Conservation (phyloP, 2,329 filamentous ascomycete species). For the Fusarium acutatum region DNA sequence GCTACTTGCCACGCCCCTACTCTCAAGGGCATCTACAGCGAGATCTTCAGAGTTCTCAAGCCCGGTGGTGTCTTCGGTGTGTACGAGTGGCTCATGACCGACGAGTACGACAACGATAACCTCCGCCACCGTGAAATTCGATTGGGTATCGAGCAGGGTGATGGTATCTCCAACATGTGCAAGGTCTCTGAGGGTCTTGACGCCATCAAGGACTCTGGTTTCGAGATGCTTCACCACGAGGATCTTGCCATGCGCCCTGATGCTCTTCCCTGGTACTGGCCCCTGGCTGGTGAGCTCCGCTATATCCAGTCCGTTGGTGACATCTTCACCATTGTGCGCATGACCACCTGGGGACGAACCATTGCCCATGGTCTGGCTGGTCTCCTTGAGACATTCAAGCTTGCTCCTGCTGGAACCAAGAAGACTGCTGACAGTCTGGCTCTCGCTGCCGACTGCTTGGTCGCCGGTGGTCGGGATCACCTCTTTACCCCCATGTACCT, state of each 20-base stretch:
- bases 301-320: constrained; percentile 85
- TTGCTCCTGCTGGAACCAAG: constrained; percentile 85
- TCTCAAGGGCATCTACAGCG: constrained; percentile 89
- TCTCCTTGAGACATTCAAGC: constrained; percentile 74
- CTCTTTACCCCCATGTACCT: constrained; percentile 99
- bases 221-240: constrained; percentile 83
- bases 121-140: constrained; percentile 87
- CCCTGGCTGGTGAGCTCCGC: constrained; percentile 83
- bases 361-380: constrained; percentile 81
- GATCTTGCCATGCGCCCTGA: constrained; percentile 84
- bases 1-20: constrained; percentile 94
- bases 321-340: constrained; percentile 82
- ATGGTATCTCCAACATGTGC: constrained; percentile 98
- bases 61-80: constrained; percentile 95
- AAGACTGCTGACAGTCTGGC: constrained; percentile 95
- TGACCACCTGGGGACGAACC: constrained; percentile 85
- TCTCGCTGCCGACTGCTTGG: constrained; percentile 81
- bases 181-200: constrained; percentile 80
- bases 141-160: constrained; percentile 92
- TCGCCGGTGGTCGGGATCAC: constrained; percentile 85
- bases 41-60: constrained; percentile 95
- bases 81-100: constrained; percentile 99
- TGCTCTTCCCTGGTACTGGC: constrained; percentile 91
- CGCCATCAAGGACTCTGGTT: constrained; percentile 88
- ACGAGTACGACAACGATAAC: constrained; percentile 91